Percentiles rank a stretch among this genome's conserved stretches.
phyloP scores from a whole-genome alignment of 2,329 filamentous ascomycete species.

The Epichloe coenophiala region DNA sequence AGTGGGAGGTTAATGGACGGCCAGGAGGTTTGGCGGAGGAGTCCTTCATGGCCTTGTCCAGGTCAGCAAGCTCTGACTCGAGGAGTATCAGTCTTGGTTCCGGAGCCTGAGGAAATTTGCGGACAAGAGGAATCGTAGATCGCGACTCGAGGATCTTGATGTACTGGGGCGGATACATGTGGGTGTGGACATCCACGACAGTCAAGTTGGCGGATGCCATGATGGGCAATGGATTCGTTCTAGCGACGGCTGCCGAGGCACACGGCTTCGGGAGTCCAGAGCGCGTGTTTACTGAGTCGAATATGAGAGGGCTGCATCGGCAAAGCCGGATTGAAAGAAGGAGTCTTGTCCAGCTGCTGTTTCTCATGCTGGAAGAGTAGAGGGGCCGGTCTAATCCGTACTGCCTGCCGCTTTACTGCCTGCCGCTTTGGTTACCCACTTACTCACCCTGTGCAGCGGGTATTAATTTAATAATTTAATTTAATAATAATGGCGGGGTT shows the following conservation, averaged over 20 bases:
- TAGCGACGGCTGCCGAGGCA: background rate
- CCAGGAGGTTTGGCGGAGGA: conserved; percentile 49
- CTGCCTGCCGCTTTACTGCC: too few relatives aligned
- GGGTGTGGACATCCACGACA: conserved; percentile 55
- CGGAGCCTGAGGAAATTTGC: conserved; percentile 42
- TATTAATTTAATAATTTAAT: too few relatives aligned
- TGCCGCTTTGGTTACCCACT: too few relatives aligned
- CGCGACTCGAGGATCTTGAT: conserved; percentile 46
- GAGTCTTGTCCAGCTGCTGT: background rate
- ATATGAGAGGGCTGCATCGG: background rate
- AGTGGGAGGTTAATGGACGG: conserved; percentile 70
- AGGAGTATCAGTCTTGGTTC: conserved; percentile 56
- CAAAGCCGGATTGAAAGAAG: background rate
- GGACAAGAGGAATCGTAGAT: conserved; percentile 54
- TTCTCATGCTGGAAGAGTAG: background rate
- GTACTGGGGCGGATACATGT: conserved; percentile 55
- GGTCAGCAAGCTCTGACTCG: conserved; percentile 31
- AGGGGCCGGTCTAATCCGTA: too few relatives aligned
- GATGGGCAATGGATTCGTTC: background rate
- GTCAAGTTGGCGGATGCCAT: conserved; percentile 22
- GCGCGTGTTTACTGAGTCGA: background rate
- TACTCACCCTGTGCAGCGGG: too few relatives aligned
- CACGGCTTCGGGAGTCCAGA: background rate
- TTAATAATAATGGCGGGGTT: too few relatives aligned
- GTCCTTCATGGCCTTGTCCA: conserved; percentile 39